Conservation (phyloP, 1,284 basidiomycete genomes). For the Fomes fomentarius region DNA sequence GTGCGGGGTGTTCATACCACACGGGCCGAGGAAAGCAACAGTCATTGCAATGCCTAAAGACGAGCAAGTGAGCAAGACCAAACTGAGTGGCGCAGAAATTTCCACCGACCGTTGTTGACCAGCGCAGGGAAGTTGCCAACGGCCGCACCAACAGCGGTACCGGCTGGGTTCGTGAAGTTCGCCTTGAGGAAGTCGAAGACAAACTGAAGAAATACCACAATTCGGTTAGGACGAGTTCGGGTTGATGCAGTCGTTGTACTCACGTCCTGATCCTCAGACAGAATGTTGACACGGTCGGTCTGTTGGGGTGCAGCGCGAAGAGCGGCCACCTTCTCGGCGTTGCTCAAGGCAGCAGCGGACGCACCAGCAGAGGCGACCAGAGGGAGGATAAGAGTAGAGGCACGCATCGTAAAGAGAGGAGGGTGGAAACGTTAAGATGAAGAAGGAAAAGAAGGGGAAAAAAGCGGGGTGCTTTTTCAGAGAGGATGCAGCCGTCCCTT, state of each 20-base stretch:
- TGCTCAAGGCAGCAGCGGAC: constrained; percentile 14
- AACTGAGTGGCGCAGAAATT: neutral
- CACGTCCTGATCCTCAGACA: constrained; percentile 32
- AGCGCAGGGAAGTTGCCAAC: constrained; percentile 34
- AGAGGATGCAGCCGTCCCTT: constrained; percentile 1
- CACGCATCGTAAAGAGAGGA: constrained; percentile 14
- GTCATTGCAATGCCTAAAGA: constrained; percentile 30
- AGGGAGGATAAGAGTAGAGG: constrained; percentile 18
- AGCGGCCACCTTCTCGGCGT: constrained; percentile 22
- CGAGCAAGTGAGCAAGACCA: neutral
- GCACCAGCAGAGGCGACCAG: constrained; percentile 15
- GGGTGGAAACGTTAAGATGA: constrained; percentile 1
- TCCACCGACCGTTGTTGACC: constrained; percentile 25
- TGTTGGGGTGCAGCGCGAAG: constrained; percentile 23
- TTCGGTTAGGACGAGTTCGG: neutral
- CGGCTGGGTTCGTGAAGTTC: constrained; percentile 27
- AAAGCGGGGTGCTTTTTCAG: constrained; percentile 8
- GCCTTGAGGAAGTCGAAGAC: constrained; percentile 35
- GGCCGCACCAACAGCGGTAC: constrained; percentile 29
- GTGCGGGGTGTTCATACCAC: constrained; percentile 43
- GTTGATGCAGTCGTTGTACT: constrained; percentile 1
- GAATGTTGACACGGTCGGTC: constrained; percentile 27
- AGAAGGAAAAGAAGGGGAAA: constrained; percentile 6
- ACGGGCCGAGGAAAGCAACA: constrained; percentile 34
- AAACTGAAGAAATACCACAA: constrained; percentile 21